Conservation (phyloP, 2,329 filamentous ascomycete species). For the Cordyceps cateniannulata region DNA sequence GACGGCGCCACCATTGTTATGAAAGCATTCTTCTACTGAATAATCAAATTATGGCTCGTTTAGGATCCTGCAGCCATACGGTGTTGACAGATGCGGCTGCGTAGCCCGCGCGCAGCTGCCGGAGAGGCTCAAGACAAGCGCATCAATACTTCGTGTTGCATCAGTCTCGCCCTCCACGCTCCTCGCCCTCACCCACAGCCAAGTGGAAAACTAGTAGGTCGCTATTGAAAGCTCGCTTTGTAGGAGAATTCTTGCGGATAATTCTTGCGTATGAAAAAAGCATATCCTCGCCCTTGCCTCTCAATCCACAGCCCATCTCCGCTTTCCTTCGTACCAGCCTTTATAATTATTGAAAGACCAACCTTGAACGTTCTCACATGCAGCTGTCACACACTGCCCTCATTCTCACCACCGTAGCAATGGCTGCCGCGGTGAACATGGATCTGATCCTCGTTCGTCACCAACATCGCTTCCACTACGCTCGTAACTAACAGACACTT, state of each 20-base stretch:
- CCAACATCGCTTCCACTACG: neutral
- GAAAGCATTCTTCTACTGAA: too few relatives aligned
- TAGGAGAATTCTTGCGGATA: too few relatives aligned
- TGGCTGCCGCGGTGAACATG: neutral
- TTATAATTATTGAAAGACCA: too few relatives aligned
- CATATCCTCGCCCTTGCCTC: too few relatives aligned
- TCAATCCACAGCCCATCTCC: too few relatives aligned
- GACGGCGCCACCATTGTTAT: too few relatives aligned
- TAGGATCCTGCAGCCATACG: neutral
- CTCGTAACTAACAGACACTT: neutral
- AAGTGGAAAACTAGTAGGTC: neutral
- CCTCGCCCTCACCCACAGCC: neutral
- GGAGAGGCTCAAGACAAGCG: neutral
- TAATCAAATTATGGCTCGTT: neutral
- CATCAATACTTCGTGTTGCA: neutral
- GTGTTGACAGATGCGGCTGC: neutral
- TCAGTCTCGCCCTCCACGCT: neutral
- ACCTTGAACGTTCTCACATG: neutral
- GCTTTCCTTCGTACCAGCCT: too few relatives aligned
- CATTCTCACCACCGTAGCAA: neutral
- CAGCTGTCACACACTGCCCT: neutral
- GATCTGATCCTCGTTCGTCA: neutral
- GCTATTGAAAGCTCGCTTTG: neutral
- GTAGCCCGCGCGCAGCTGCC: neutral
- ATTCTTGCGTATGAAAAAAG: too few relatives aligned